Percentiles rank a stretch among this genome's conserved stretches.
Evolutionary conservation across 2,329 filamentous ascomycete genomes (phyloP).

Genomic region (Chrysoporthe cubensis): DNA sequence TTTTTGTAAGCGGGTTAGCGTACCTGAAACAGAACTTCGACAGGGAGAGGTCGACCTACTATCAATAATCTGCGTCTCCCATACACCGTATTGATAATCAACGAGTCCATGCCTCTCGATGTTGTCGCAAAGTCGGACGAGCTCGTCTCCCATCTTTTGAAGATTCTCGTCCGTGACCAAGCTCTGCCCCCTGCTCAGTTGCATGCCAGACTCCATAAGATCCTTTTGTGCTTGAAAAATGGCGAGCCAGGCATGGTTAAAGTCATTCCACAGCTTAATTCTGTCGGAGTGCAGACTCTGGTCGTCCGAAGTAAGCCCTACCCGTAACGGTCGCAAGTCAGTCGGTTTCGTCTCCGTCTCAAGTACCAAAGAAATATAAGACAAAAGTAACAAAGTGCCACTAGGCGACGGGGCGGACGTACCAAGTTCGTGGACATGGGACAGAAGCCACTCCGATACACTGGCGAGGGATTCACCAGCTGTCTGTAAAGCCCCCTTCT

Average conservation of each 20-base stretch:
- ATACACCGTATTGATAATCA: conserved; percentile 96
- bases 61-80: conserved; percentile 88
- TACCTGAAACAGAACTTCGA: neutral
- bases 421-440: conserved; percentile 60
- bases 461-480: conserved; percentile 57
- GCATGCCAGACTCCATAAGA: conserved; percentile 63
- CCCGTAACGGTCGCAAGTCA: conserved; percentile 1
- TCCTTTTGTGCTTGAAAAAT: conserved; percentile 85
- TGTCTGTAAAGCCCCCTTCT: conserved; percentile 52
- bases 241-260: conserved; percentile 90
- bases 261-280: conserved; percentile 87
- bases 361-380: neutral
- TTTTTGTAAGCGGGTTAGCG: conserved; percentile 14
- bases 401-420: conserved; percentile 36
- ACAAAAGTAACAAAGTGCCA: neutral
- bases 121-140: conserved; percentile 81
- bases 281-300: conserved; percentile 74
- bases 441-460: conserved; percentile 60
- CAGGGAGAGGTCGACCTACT: conserved; percentile 58
- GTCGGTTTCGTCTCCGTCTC: conserved; percentile 6
- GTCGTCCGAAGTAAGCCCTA: conserved; percentile 86
- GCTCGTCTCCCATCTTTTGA: conserved; percentile 78
- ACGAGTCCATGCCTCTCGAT: conserved; percentile 92
- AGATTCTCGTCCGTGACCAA: conserved; percentile 72
- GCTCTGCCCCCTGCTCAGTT: conserved; percentile 60